phyloP scores from a whole-genome alignment of 2,329 filamentous ascomycete species.

The Neospermospora avenae region DNA sequence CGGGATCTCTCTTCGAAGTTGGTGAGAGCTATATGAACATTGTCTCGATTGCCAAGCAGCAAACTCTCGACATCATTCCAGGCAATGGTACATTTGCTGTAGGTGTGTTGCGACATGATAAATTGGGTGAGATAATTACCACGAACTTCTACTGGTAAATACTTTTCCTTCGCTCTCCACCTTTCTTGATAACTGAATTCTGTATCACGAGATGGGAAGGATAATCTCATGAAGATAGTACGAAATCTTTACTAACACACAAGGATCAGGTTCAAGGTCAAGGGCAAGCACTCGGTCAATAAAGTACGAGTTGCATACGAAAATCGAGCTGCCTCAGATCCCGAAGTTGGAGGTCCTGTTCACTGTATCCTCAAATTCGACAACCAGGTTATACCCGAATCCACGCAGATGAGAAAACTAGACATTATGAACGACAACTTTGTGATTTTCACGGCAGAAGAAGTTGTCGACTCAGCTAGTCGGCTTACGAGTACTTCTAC shows the following conservation, averaged over 20 bases:
- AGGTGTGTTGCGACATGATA: constrained; percentile 1
- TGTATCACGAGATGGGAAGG: neutral
- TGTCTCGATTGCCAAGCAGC: neutral
- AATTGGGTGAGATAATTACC: neutral
- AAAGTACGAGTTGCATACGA: neutral
- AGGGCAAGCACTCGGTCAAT: neutral
- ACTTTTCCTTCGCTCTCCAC: neutral
- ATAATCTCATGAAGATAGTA: too few species aligned
- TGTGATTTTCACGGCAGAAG: constrained; percentile 16
- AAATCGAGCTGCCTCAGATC: neutral
- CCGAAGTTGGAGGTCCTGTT: too few species aligned
- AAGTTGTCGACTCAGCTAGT: neutral
- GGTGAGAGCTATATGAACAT: neutral
- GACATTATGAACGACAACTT: constrained; percentile 15
- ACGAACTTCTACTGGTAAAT: constrained; percentile 3
- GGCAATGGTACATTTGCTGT: constrained; percentile 2
- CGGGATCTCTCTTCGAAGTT: neutral
- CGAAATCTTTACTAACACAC: neutral
- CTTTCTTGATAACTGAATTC: neutral
- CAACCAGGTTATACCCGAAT: constrained; percentile 1
- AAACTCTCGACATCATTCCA: neutral
- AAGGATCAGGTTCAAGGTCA: constrained; percentile 5
- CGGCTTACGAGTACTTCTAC: neutral
- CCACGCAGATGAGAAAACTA: constrained; percentile 11
- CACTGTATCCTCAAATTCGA: constrained; percentile 1